Conservation (phyloP, 768 basidiomycete species). For the Tricholoma saponaceum region DNA sequence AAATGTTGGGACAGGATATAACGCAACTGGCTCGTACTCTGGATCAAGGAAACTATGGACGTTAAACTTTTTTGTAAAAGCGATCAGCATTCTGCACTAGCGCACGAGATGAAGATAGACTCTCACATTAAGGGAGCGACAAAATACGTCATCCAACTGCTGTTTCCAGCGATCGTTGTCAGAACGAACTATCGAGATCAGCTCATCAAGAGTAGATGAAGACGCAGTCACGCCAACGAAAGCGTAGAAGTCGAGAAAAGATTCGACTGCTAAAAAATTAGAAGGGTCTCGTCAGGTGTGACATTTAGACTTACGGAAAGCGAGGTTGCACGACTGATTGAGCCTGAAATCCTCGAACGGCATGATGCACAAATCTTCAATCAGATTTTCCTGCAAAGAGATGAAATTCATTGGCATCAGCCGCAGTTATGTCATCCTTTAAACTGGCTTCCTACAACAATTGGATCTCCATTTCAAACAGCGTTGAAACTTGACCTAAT, state of each 20-base stretch:
- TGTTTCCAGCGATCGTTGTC: background rate
- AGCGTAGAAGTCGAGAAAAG: background rate
- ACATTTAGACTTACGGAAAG: background rate
- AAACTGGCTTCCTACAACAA: background rate
- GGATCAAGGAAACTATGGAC: background rate
- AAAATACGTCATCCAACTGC: background rate
- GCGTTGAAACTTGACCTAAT: conserved; percentile 15
- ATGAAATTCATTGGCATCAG: background rate
- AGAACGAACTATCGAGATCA: background rate
- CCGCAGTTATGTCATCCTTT: background rate
- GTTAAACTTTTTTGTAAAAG: background rate
- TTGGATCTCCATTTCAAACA: background rate
- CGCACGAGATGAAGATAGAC: background rate
- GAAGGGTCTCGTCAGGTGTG: background rate
- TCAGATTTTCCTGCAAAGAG: background rate
- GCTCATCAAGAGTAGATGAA: background rate
- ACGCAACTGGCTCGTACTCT: background rate
- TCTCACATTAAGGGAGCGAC: background rate
- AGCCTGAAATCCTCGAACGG: background rate
- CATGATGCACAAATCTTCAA: background rate
- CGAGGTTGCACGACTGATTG: background rate
- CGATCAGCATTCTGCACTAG: background rate
- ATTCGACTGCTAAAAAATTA: background rate
- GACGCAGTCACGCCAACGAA: background rate
- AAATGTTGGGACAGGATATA: background rate